Percentiles rank a stretch among this genome's conserved stretches.
These are phyloP conservation scores for Thecaphora frezii DNA, from an alignment of 1,284 basidiomycete species.

Conservation along the genomic window DNA sequence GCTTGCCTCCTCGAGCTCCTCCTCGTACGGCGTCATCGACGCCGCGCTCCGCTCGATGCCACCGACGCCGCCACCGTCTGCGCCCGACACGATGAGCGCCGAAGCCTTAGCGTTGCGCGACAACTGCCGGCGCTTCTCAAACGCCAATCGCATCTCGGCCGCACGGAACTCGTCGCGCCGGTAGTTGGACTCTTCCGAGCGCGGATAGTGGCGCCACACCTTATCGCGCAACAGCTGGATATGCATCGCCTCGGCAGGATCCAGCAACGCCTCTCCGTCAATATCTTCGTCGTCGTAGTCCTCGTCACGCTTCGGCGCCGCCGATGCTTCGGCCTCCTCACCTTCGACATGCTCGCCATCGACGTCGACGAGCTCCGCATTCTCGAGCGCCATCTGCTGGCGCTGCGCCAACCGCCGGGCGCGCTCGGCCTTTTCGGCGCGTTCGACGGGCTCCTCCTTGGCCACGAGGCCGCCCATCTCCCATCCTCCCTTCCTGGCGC, in stretches of 20 bases:
- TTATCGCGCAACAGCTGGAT: slow-evolving; percentile 39
- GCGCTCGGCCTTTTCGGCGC: slow-evolving; percentile 17
- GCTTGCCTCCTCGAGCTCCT: slow-evolving; percentile 8
- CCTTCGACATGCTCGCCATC: neutral
- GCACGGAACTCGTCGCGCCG: slow-evolving; percentile 43
- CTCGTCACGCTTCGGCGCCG: neutral
- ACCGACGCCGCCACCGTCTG: slow-evolving; percentile 1
- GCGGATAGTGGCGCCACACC: slow-evolving; percentile 56
- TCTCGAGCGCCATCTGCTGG: neutral
- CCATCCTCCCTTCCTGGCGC: slow-evolving; percentile 30
- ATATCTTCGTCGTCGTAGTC: slow-evolving; percentile 12
- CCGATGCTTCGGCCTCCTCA: neutral
- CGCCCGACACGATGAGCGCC: slow-evolving; percentile 3
- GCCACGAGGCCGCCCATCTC: slow-evolving; percentile 26
- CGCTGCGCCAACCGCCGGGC: neutral
- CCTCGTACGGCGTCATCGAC: slow-evolving; percentile 24
- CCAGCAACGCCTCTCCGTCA: slow-evolving; percentile 32
- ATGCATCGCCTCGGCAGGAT: slow-evolving; percentile 23
- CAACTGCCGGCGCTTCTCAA: slow-evolving; percentile 35
- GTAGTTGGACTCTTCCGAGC: slow-evolving; percentile 51
- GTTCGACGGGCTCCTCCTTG: slow-evolving; percentile 25
- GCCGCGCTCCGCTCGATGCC: slow-evolving; percentile 21
- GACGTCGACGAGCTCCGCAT: neutral
- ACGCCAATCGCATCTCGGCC: slow-evolving; percentile 45
- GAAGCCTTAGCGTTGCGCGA: slow-evolving; percentile 13